Percentiles rank a stretch among this genome's conserved stretches.
These are phyloP conservation scores for Corrigiola litoralis DNA, from an alignment of 179 eudicot species.

Conservation along the genomic window DNA sequence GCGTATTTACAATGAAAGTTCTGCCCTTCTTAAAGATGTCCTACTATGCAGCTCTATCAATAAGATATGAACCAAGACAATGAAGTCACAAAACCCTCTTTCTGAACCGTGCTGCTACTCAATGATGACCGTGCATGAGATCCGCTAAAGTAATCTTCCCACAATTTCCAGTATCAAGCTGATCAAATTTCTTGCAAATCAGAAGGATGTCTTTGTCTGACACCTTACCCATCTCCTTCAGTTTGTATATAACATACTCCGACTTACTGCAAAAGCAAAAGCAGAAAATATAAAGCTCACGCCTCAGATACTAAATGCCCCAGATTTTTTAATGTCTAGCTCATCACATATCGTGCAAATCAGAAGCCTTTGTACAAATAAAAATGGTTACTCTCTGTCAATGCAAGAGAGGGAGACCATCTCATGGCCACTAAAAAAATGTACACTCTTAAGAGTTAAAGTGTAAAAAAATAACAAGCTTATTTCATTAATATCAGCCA, in stretches of 20 bases:
- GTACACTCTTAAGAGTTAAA: too few species aligned
- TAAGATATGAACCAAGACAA: background rate
- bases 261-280: conserved; percentile 66
- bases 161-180: conserved; percentile 71
- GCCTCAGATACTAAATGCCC: background rate
- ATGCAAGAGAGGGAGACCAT: too few species aligned
- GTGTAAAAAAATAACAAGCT: too few species aligned
- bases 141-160: conserved; percentile 90
- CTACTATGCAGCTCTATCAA: background rate
- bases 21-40: background rate
- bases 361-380: too few species aligned
- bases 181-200: conserved; percentile 79
- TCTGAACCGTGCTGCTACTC: background rate
- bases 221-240: conserved; percentile 90
- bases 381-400: too few species aligned
- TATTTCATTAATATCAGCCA: too few species aligned
- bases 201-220: conserved; percentile 77
- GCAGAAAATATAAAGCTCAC: background rate
- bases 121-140: conserved; percentile 51
- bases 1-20: conserved; percentile 2
- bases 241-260: conserved; percentile 93
- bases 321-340: too few species aligned
- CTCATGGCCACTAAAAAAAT: too few species aligned
- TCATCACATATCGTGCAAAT: too few species aligned
- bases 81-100: background rate